Percentiles rank a stretch among this genome's conserved stretches.
Conservation (phyloP, 345 rosid genomes). For the Lumnitzera littorea region DNA sequence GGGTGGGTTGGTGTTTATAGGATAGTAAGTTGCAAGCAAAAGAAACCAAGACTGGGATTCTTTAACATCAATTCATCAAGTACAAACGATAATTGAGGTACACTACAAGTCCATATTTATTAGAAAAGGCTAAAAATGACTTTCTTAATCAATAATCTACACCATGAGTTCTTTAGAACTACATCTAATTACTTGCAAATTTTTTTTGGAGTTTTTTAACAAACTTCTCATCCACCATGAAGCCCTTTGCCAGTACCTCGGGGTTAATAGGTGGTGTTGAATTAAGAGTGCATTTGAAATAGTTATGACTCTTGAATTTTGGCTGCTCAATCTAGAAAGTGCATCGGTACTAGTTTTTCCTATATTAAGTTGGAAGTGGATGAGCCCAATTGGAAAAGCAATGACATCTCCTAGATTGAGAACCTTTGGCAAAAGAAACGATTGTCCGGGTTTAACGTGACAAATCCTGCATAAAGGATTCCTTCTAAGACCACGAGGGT, state of each 20-base stretch:
- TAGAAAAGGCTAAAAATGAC: no score
- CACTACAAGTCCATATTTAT: no score
- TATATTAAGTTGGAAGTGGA: conserved; percentile 18
- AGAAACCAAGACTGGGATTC: no score
- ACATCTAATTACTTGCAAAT: background rate
- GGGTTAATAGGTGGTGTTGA: conserved; percentile 10
- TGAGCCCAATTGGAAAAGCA: conserved; percentile 16
- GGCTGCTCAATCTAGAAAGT: conserved; percentile 16
- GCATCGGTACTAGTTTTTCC: conserved; percentile 14
- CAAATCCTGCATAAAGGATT: conserved; percentile 9
- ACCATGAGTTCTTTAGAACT: no score
- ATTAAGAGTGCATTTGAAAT: conserved; percentile 10
- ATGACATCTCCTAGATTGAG: conserved; percentile 15
- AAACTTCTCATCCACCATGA: conserved; percentile 15
- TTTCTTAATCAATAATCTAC: no score
- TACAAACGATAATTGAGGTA: no score
- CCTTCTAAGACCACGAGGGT: conserved; percentile 19
- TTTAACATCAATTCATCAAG: no score
- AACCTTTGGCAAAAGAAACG: conserved; percentile 17
- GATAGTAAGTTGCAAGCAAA: no score
- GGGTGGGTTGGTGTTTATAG: no score
- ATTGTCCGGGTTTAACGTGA: conserved; percentile 17
- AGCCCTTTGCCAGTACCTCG: conserved; percentile 13
- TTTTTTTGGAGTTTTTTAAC: conserved; percentile 7
- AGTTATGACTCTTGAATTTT: conserved; percentile 13